These are phyloP conservation scores for Beauveria pseudobassiana DNA, from an alignment of 2,329 filamentous ascomycete species.

Conservation along the genomic window DNA sequence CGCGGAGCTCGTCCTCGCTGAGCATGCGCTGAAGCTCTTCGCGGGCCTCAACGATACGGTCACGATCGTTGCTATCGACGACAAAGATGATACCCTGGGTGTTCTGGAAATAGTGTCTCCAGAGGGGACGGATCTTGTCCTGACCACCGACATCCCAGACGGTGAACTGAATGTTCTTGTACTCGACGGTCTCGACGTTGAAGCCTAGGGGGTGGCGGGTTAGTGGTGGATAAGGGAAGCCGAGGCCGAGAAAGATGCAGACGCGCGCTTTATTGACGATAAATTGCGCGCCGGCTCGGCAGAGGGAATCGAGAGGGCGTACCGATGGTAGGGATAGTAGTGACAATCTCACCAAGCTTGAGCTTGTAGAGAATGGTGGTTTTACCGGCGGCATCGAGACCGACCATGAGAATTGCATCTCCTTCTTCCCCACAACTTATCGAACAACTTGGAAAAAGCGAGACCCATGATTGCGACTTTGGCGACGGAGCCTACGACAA, in stretches of 20 bases:
- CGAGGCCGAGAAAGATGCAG: background rate
- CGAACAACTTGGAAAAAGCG: constrained; percentile 92
- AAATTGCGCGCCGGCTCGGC: background rate
- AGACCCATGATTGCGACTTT: constrained; percentile 83
- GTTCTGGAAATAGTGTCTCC: constrained; percentile 99
- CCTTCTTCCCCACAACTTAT: constrained; percentile 98
- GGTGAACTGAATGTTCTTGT: constrained; percentile 99
- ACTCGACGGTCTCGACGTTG: constrained; percentile 99
- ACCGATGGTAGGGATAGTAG: constrained; percentile 98
- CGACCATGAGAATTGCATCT: constrained; percentile 99
- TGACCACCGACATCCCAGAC: constrained; percentile 99
- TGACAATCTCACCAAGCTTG: constrained; percentile 98
- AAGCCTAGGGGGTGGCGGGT: constrained; percentile 54
- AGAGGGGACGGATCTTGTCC: constrained; percentile 99
- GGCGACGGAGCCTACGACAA: constrained; percentile 25
- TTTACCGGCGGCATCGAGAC: constrained; percentile 98
- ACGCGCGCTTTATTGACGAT: background rate
- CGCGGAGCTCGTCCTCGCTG: constrained; percentile 97
- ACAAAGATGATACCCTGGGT: constrained; percentile 99
- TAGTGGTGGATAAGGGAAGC: background rate
- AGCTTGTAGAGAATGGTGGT: constrained; percentile 99
- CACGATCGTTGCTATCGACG: constrained; percentile 97
- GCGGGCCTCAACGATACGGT: constrained; percentile 93
- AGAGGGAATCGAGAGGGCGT: constrained; percentile 30
- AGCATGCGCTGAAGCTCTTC: constrained; percentile 97